Evolutionary conservation across 148 eudicot genomes (phyloP).

Genomic region (Gaultheria prostrata): DNA sequence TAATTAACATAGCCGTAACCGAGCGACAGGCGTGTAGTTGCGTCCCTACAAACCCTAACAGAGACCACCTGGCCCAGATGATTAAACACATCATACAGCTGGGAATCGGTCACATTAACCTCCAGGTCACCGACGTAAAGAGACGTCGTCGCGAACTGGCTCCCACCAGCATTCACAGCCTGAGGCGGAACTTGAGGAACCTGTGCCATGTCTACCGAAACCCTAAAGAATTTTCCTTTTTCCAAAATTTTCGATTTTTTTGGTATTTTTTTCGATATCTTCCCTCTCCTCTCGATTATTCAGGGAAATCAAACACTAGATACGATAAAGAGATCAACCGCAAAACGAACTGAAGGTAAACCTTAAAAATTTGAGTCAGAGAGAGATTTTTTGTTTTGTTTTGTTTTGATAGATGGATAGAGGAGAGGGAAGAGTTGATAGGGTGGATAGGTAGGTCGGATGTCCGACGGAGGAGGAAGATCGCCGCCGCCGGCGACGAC

Average conservation of each 20-base stretch:
- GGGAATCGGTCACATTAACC: conserved; percentile 49
- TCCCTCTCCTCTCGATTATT: conserved; percentile 85
- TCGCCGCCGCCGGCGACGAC: conserved; percentile 45
- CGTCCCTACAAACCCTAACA: conserved; percentile 72
- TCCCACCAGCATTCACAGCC: conserved; percentile 29
- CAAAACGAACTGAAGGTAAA: neutral
- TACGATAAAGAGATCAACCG: neutral
- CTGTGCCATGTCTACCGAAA: conserved; percentile 47
- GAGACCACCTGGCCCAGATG: conserved; percentile 63
- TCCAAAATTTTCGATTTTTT: conserved; percentile 22
- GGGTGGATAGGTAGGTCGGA: conserved; percentile 32
- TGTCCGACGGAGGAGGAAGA: conserved; percentile 25
- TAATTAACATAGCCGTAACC: conserved; percentile 80
- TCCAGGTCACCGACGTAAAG: conserved; percentile 78
- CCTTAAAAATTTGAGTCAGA: conserved; percentile 6
- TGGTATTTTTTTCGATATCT: conserved; percentile 25
- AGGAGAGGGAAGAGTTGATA: conserved; percentile 71
- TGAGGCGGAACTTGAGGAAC: conserved; percentile 41
- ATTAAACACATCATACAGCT: conserved; percentile 55
- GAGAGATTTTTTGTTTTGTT: conserved; percentile 27
- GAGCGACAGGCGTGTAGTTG: conserved; percentile 49
- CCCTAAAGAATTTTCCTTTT: conserved; percentile 17
- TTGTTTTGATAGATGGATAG: conserved; percentile 29
- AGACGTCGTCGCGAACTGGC: conserved; percentile 51
- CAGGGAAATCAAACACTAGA: conserved; percentile 14